Evolutionary conservation across 2,329 filamentous ascomycete genomes (phyloP), one percentile per base, ranked within the genome.

Genomic region (Lachnellula arida): DNA sequence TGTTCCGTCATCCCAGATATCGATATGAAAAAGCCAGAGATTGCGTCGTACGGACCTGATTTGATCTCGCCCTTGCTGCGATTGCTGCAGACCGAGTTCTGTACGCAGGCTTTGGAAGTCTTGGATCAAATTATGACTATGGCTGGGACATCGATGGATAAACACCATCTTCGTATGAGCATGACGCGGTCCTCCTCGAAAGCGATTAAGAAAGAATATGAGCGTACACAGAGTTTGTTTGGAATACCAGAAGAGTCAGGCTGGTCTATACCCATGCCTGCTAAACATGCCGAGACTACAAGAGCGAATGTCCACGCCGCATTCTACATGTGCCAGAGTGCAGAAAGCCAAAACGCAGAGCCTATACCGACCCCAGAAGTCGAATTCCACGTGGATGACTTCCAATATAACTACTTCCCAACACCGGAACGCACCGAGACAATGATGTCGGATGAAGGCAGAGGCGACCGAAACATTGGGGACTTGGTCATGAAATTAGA

Each of bases 111-210:
- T 11, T 76, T 99, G 9, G 85, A 91, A 62, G 93, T 99, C 1
- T 77, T 99, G 56, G 94, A 99, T 71, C 89, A 93, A 61, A 94
- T 97, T 65, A 96, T 97, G 82, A 90, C 89, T 28, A 93, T 97
- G 77, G 91, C 91, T 0, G 89, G 90, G 4, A 91, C 89, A 34
- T 88, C 93, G 1, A 91, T 96, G 81, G 94, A 97, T 71, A 91
- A 89, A 65, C 91, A 97, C 65, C 91, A 97, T 68, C 76, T 99
- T 56, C 85, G 94, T 40, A 99, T 99, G 95, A 97, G 93, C 72
- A 97, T 99, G 91, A 92, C 91, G 5, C 87, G 89, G 12, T 86
- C 89, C 1, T 91, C 91, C 2, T 94, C 91, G 0, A 88, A 89
- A 64, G 85, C 88, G 0, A 88, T 94, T 49, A 86, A 90, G 49